phyloP scores from a whole-genome alignment of 2,329 filamentous ascomycete species.

The Neofusicoccum laricinum region DNA sequence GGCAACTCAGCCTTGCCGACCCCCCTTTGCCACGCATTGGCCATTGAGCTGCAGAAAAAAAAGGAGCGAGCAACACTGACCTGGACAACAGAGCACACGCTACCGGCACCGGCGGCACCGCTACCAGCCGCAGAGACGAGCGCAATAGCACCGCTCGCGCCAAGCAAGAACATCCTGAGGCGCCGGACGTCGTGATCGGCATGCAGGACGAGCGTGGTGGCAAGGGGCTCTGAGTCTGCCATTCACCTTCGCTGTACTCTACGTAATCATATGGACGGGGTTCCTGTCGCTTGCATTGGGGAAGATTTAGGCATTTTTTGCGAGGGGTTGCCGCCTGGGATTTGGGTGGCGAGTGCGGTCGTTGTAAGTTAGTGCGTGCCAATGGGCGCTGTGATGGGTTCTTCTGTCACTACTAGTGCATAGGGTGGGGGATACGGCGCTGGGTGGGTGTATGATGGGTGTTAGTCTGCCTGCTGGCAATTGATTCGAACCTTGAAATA shows the following conservation, averaged over 20 bases:
- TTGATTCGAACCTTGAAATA: not conserved
- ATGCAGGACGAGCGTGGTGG: conserved; percentile 52
- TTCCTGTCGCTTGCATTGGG: not conserved
- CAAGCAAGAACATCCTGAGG: conserved; percentile 48
- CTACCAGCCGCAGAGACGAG: conserved; percentile 39
- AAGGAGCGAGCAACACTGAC: too few species aligned
- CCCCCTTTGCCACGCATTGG: too few species aligned
- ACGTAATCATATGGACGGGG: too few species aligned
- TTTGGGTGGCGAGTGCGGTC: too few species aligned
- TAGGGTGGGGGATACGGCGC: not conserved
- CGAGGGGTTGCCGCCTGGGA: too few species aligned
- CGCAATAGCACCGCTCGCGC: conserved; percentile 37
- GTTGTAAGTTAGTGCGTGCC: too few species aligned
- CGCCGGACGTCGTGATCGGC: conserved; percentile 46
- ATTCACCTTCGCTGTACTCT: too few species aligned
- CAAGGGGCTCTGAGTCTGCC: conserved; percentile 29
- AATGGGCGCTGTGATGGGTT: not conserved
- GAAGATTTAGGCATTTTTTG: not conserved
- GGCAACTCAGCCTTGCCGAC: not conserved
- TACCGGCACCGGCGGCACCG: conserved; percentile 37
- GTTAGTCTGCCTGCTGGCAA: not conserved
- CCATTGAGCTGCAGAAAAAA: too few species aligned
- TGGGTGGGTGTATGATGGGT: not conserved
- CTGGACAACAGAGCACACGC: conserved; percentile 20
- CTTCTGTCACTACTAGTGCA: not conserved